Evolutionary conservation across 2,329 filamentous ascomycete species (phyloP).

Genomic region (Scytalidium lignicola): DNA sequence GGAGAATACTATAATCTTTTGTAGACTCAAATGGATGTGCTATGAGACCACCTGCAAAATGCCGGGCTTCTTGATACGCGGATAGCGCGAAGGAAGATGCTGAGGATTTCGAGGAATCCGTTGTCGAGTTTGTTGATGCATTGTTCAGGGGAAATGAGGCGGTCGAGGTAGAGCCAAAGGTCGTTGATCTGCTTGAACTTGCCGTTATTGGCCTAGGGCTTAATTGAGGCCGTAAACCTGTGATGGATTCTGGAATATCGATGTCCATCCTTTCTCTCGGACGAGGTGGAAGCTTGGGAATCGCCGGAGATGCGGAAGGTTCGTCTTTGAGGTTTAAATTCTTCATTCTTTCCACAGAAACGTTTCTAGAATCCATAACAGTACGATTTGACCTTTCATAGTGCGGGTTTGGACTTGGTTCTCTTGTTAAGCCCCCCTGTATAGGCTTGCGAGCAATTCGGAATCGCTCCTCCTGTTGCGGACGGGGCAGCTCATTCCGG

Average conservation of each 20-base stretch:
- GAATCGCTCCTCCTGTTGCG: background rate
- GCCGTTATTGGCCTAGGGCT: background rate
- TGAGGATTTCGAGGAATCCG: conserved; percentile 6
- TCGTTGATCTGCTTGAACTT: background rate
- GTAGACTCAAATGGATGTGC: conserved; percentile 59
- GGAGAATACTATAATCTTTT: conserved; percentile 60
- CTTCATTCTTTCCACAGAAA: background rate
- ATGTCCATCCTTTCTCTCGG: background rate
- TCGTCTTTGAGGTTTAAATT: background rate
- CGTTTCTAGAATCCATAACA: background rate
- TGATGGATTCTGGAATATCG: background rate
- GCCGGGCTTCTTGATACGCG: conserved; percentile 47
- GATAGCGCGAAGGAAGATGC: conserved; percentile 13
- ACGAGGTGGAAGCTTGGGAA: background rate
- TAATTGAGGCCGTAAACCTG: background rate
- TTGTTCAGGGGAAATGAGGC: background rate
- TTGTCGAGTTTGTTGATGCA: background rate
- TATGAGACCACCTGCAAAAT: conserved; percentile 62
- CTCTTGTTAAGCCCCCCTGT: background rate
- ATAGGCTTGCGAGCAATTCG: background rate
- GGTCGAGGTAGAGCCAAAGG: background rate
- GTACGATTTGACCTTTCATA: background rate
- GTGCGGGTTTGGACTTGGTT: background rate
- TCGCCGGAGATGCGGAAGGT: background rate
- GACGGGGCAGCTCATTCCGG: background rate